Percentiles rank a stretch among this genome's conserved stretches.
These are phyloP conservation scores for Flaveria bidentis DNA, from an alignment of 129 eudicot species.

Conservation along the genomic window DNA sequence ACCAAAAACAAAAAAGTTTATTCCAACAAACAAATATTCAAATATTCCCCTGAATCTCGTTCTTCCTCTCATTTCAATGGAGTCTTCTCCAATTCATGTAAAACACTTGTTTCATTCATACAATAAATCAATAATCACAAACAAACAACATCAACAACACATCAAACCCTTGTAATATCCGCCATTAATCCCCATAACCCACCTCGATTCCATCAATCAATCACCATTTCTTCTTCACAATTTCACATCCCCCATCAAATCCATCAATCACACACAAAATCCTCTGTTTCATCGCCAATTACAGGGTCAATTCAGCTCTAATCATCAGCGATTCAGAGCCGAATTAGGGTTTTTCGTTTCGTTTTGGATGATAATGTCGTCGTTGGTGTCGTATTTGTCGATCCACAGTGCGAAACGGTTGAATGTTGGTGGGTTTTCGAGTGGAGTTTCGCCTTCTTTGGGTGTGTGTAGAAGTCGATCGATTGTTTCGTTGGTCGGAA, in stretches of 20 bases:
- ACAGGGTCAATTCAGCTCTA: neutral
- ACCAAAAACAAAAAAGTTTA: neutral
- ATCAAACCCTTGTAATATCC: conserved; percentile 38
- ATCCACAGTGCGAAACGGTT: conserved; percentile 35
- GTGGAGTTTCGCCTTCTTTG: conserved; percentile 30
- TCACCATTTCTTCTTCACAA: conserved; percentile 27
- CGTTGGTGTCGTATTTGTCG: conserved; percentile 30
- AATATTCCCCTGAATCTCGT: conserved; percentile 10
- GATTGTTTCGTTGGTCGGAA: conserved; percentile 24
- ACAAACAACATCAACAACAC: neutral
- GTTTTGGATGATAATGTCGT: conserved; percentile 29
- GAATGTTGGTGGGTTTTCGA: conserved; percentile 12
- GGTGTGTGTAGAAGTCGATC: conserved; percentile 36
- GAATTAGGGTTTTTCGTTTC: neutral
- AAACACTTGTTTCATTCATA: conserved; percentile 21
- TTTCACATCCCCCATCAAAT: conserved; percentile 13
- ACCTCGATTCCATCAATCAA: conserved; percentile 39
- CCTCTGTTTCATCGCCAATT: conserved; percentile 12
- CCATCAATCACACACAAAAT: conserved; percentile 16
- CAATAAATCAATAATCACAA: conserved; percentile 3
- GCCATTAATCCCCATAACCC: conserved; percentile 28
- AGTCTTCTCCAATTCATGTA: conserved; percentile 11
- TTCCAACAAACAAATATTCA: neutral
- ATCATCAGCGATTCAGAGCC: no score
- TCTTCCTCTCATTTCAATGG: conserved; percentile 14